Base-by-base conservation (phyloP, 2,329 filamentous ascomycete species). In the Lojkania enalia region DNA sequence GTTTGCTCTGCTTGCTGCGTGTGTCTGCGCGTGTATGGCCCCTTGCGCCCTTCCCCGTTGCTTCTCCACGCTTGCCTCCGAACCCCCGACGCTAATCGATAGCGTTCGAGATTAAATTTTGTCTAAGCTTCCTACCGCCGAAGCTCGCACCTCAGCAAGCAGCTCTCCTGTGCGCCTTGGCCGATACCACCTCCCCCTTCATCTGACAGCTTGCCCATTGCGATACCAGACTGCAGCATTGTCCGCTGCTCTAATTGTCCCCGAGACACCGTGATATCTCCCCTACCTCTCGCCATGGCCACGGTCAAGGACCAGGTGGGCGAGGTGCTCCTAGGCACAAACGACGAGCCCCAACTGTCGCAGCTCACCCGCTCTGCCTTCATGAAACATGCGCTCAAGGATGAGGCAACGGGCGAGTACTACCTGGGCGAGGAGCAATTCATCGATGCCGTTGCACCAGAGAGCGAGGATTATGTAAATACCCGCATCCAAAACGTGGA, bases 391-490 rank as follows among this genome's bases (percentile, higher is more conserved):
- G 89, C 94, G 30, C 74, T 80, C 63, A 87, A 86, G 69, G 89
- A 95, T 64, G 77, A 85, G 49, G 78, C 83, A 58, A 80, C 84
- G 7, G 91, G 87, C 46, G 89, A 96, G 63, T 77, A 84, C 44
- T 90, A 81, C 66, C 87, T 99, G 82, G 84, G 81, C 35, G 82
- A 87, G 51, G 83, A 91, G n/a, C 83, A 95, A 68, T 99, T 99
- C 70, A 83, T 96, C 61, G 79, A 91, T 63, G 92, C 92, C 20
- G 84, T 99, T 74, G 91, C 90, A 58, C 94, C 94, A 4, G 79
- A 81, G 36, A 79, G 84, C 48, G 90, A 96, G 72, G 90, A 97
- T 75, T 97, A 94, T 74, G 92, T 96, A 76, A 83, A 88, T 58
- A 49, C 40, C 44, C 46, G 40, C 46, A 42, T 43, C 49, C 53